These are phyloP conservation scores for Rhamnella rubrinervis DNA, from an alignment of 331 rosid species.

Conservation along the genomic window DNA sequence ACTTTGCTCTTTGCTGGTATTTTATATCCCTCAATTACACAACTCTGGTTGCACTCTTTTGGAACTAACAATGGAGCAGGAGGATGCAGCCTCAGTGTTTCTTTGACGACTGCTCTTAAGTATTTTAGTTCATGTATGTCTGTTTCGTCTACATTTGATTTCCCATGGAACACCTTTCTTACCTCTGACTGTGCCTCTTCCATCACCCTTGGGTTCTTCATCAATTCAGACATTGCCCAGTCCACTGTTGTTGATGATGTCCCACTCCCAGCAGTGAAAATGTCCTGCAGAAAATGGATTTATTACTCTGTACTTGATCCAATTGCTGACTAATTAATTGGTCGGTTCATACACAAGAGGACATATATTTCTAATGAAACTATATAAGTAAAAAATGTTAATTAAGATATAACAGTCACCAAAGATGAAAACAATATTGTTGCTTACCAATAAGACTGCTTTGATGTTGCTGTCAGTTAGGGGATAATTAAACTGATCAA, in stretches of 20 bases:
- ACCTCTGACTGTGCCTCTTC: conserved; percentile 37
- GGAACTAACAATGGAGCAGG: conserved; percentile 33
- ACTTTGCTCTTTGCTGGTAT: conserved; percentile 30
- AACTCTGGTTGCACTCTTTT: conserved; percentile 19
- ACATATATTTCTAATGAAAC: too few relatives aligned
- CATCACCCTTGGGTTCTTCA: conserved; percentile 40
- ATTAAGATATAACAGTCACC: neutral
- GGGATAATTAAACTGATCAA: neutral
- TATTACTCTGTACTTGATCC: neutral
- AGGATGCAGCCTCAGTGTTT: conserved; percentile 39
- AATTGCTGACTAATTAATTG: too few relatives aligned
- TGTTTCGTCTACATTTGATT: conserved; percentile 25
- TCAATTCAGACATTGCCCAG: conserved; percentile 43
- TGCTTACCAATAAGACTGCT: conserved; percentile 18
- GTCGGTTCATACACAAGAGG: neutral
- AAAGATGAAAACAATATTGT: neutral
- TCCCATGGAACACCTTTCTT: conserved; percentile 27
- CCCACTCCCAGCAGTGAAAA: conserved; percentile 34
- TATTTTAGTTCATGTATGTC: conserved; percentile 22
- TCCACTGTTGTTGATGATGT: conserved; percentile 23
- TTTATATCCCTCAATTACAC: conserved; percentile 35
- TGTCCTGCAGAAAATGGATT: conserved; percentile 16
- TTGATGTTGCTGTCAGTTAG: conserved; percentile 17
- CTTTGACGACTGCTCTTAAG: conserved; percentile 33
- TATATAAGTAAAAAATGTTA: neutral